Conservation (phyloP, 106 monocot species). For the Phalaenopsis equestris region DNA sequence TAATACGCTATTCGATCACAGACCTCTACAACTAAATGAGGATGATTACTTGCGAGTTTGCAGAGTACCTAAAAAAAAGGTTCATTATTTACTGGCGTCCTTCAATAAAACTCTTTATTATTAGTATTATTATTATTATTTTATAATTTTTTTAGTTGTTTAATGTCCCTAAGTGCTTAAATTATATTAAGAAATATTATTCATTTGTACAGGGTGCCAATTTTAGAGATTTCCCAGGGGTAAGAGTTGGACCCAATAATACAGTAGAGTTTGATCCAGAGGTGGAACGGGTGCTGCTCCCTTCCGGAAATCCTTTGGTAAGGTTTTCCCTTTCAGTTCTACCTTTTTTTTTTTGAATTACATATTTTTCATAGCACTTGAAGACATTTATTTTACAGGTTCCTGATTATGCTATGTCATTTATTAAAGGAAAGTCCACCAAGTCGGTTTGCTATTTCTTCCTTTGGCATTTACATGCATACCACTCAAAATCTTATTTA, state of each 20-base stretch:
- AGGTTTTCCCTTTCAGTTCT: neutral
- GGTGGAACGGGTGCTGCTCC: constrained; percentile 12
- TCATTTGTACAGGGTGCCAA: constrained; percentile 17
- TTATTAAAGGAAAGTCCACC: constrained; percentile 38
- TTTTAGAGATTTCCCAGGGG: constrained; percentile 18
- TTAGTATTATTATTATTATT: neutral
- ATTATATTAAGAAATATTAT: neutral
- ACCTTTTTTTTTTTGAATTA: neutral
- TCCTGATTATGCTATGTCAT: constrained; percentile 49
- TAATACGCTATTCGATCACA: constrained; percentile 12
- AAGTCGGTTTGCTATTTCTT: constrained; percentile 29
- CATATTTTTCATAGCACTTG: too few species aligned
- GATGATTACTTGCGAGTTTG: constrained; percentile 26
- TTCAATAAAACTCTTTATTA: neutral
- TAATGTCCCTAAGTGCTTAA: neutral
- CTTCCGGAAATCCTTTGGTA: constrained; percentile 22
- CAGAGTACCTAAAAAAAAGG: constrained; percentile 15
- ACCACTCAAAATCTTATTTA: too few species aligned
- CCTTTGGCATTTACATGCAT: too few species aligned
- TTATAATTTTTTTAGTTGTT: too few species aligned
- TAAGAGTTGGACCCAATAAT: constrained; percentile 16
- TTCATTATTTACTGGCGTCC: neutral
- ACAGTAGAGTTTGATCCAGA: constrained; percentile 10
- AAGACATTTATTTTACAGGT: constrained; percentile 14
- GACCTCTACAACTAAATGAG: constrained; percentile 15